Evolutionary conservation across 163 green algal genomes (phyloP).

Genomic region (Picocystis sp.): DNA sequence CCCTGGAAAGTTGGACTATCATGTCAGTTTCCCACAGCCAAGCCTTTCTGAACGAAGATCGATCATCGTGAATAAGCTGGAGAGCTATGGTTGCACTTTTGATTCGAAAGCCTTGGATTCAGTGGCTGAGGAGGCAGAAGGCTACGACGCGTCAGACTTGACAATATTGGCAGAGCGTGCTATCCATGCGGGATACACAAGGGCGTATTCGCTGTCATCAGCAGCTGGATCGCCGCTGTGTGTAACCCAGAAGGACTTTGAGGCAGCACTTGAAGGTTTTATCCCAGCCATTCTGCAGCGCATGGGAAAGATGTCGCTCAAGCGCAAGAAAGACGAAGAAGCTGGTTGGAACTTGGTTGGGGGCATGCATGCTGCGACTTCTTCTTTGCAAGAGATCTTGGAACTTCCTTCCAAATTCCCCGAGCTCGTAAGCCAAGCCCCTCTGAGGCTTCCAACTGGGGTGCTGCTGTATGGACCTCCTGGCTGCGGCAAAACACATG

Average conservation of each 20-base stretch:
- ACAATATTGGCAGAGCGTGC: constrained; percentile 39
- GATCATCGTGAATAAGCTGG: too few relatives aligned
- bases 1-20: too few relatives aligned
- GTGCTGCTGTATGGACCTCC: constrained; percentile 93
- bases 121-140: constrained; percentile 19
- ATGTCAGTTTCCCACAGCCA: too few relatives aligned
- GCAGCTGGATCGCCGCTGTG: background rate
- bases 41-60: too few relatives aligned
- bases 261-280: constrained; percentile 31
- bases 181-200: constrained; percentile 23
- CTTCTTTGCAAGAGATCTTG: constrained; percentile 42
- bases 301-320: constrained; percentile 11
- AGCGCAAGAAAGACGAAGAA: constrained; percentile 6
- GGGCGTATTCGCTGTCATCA: constrained; percentile 12
- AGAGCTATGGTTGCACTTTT: too few relatives aligned
- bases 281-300: constrained; percentile 44
- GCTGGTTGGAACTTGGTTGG: constrained; percentile 66
- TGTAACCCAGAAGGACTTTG: constrained; percentile 27
- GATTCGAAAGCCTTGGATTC: too few relatives aligned
- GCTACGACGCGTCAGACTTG: constrained; percentile 43
- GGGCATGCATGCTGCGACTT: constrained; percentile 37
- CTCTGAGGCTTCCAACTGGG: constrained; percentile 72
- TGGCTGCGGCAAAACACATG: constrained; percentile 89
- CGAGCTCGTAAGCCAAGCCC: constrained; percentile 29
- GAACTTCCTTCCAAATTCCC: constrained; percentile 41